phyloP scores from a whole-genome alignment of 768 basidiomycete genomes.

The Hygrophoropsis aurantiaca region DNA sequence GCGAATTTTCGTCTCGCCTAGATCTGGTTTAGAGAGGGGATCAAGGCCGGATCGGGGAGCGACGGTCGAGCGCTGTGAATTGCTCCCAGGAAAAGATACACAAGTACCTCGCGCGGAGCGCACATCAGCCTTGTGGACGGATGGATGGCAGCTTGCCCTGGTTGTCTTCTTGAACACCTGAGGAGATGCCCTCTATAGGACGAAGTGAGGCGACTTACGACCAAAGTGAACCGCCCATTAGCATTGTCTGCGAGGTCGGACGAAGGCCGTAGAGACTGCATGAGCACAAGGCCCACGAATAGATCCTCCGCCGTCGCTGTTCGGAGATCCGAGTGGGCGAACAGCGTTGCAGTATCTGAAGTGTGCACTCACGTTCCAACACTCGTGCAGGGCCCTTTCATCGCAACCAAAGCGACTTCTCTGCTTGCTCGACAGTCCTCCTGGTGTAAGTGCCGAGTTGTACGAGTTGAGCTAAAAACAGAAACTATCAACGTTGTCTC shows the following conservation, averaged over 20 bases:
- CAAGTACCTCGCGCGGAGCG: constrained; percentile 23
- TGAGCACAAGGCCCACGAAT: constrained; percentile 30
- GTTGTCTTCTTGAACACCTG: constrained; percentile 27
- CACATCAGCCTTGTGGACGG: constrained; percentile 24
- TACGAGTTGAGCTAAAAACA: constrained; percentile 33
- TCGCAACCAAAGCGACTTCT: constrained; percentile 42
- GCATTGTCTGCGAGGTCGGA: constrained; percentile 30
- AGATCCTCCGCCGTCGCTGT: constrained; percentile 20
- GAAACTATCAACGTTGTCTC: constrained; percentile 12
- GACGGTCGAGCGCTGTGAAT: constrained; percentile 40
- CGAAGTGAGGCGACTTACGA: not conserved
- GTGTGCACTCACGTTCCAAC: constrained; percentile 31
- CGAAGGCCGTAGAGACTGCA: constrained; percentile 35
- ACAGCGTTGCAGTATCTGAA: not conserved
- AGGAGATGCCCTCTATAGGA: constrained; percentile 12
- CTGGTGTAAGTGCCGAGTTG: constrained; percentile 36
- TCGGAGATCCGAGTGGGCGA: not conserved
- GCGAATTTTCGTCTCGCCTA: constrained; percentile 21
- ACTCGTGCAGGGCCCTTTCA: constrained; percentile 38
- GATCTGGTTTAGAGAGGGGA: constrained; percentile 15
- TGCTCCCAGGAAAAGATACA: constrained; percentile 25
- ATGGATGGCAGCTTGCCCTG: constrained; percentile 8
- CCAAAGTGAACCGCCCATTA: not conserved
- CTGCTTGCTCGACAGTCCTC: constrained; percentile 48
- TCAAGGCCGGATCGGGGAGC: constrained; percentile 28